These are phyloP conservation scores for Diplodia seriata DNA, from an alignment of 2,329 filamentous ascomycete genomes.

Conservation along the genomic window DNA sequence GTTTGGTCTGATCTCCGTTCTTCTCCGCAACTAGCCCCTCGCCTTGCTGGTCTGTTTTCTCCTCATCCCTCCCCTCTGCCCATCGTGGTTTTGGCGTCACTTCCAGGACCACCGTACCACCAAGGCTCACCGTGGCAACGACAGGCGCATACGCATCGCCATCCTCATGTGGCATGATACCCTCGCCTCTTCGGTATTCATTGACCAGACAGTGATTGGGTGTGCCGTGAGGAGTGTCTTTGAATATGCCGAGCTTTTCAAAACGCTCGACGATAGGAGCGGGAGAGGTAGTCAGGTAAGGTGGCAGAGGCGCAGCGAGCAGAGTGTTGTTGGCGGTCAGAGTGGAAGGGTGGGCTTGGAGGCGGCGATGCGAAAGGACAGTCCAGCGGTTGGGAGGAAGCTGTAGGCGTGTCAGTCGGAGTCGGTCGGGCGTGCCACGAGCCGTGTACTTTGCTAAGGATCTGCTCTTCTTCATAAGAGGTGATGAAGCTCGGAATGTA, in stretches of 20 bases:
- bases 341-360: conserved; percentile 89
- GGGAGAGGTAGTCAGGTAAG: conserved; percentile 67
- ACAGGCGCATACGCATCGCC: conserved; percentile 85
- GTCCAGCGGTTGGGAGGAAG: conserved; percentile 73
- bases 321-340: conserved; percentile 78
- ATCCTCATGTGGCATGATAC: conserved; percentile 98
- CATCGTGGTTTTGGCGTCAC: conserved; percentile 60
- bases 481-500: conserved; percentile 89
- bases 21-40: background rate
- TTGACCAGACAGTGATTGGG: conserved; percentile 96
- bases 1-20: background rate
- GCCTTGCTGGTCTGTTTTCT: conserved; percentile 45
- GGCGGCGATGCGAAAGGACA: conserved; percentile 81
- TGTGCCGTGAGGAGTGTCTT: conserved; percentile 70
- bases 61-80: conserved; percentile 55
- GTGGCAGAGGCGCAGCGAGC: conserved; percentile 74
- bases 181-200: conserved; percentile 84
- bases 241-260: conserved; percentile 51
- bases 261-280: conserved; percentile 69
- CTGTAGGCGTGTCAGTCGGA: conserved; percentile 38
- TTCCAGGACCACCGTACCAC: conserved; percentile 77
- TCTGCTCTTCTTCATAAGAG: conserved; percentile 71
- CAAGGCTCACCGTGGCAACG: conserved; percentile 89
- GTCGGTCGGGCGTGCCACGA: background rate
- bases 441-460: conserved; percentile 71